These are phyloP conservation scores for Nigrospora sphaerica DNA, from an alignment of 2,329 filamentous ascomycete species.

Conservation along the genomic window DNA sequence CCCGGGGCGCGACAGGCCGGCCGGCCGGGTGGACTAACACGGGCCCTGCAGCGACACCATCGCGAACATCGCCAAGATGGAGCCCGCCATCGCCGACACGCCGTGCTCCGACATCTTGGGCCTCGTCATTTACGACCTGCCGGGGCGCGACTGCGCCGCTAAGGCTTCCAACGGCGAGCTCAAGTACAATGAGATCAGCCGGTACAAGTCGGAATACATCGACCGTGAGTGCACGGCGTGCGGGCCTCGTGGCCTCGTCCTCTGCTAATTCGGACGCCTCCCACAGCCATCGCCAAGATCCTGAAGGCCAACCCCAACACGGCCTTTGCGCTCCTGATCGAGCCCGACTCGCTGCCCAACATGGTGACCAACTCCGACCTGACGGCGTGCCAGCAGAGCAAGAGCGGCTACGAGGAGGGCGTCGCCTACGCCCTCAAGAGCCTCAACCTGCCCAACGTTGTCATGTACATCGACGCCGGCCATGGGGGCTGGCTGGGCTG, in stretches of 20 bases:
- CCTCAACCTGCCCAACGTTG: constrained; percentile 47
- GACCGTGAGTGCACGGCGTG: constrained; percentile 25
- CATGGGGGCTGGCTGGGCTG: constrained; percentile 56
- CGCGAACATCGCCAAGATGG: constrained; percentile 42
- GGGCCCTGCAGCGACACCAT: constrained; percentile 31
- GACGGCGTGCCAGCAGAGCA: constrained; percentile 39
- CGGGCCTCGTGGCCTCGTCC: neutral
- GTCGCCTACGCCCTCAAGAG: constrained; percentile 40
- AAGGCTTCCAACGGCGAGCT: constrained; percentile 54
- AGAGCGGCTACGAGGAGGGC: constrained; percentile 41
- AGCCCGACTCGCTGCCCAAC: constrained; percentile 54
- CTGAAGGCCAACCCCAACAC: constrained; percentile 38
- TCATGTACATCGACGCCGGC: constrained; percentile 53
- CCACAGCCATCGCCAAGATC: constrained; percentile 31
- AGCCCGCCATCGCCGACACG: constrained; percentile 39
- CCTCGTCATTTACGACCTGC: constrained; percentile 52
- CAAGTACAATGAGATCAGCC: constrained; percentile 38
- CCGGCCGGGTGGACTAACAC: neutral
- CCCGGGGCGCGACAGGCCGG: neutral
- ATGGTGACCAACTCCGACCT: constrained; percentile 49
- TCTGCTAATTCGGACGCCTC: neutral
- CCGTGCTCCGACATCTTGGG: constrained; percentile 30
- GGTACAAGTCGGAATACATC: constrained; percentile 49
- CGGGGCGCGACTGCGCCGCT: constrained; percentile 54
- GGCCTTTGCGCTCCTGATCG: constrained; percentile 38